Evolutionary conservation across 2,329 filamentous ascomycete species (phyloP).

Genomic region (Endoconidiophora laricicola): DNA sequence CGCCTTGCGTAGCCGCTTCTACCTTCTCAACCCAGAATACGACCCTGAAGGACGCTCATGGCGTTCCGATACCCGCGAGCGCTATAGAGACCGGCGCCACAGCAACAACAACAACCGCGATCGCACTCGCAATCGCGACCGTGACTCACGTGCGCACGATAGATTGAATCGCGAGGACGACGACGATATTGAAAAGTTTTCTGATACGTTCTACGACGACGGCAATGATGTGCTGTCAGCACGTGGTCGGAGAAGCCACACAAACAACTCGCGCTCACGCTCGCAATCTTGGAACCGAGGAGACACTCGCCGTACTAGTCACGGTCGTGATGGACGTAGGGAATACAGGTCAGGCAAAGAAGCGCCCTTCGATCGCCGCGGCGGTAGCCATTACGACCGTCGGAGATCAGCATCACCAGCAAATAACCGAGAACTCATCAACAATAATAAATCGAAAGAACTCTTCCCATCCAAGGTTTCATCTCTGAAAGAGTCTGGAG

Average conservation of each 20-base stretch:
- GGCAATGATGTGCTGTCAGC: slow-evolving; percentile 26
- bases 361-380: slow-evolving; percentile 36
- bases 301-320: too few species aligned
- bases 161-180: slow-evolving; percentile 20
- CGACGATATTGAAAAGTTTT: slow-evolving; percentile 41
- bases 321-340: too few species aligned
- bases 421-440: slow-evolving; percentile 20
- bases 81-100: slow-evolving; percentile 34
- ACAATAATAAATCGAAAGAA: slow-evolving; percentile 23
- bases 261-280: slow-evolving; percentile 16
- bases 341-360: slow-evolving; percentile 37
- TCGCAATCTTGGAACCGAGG: not conserved
- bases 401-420: slow-evolving; percentile 38
- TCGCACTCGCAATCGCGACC: slow-evolving; percentile 16
- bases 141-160: slow-evolving; percentile 16
- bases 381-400: slow-evolving; percentile 19
- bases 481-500: slow-evolving; percentile 10
- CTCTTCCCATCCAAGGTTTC: slow-evolving; percentile 21
- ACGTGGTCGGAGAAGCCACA: slow-evolving; percentile 11
- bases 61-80: slow-evolving; percentile 41
- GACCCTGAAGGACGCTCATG: slow-evolving; percentile 61
- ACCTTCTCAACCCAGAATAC: slow-evolving; percentile 77
- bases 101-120: slow-evolving; percentile 25
- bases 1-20: slow-evolving; percentile 70
- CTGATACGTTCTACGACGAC: slow-evolving; percentile 74